These are phyloP conservation scores for Salvia rosmarinus DNA, from an alignment of 257 asterid genomes.

Conservation along the genomic window DNA sequence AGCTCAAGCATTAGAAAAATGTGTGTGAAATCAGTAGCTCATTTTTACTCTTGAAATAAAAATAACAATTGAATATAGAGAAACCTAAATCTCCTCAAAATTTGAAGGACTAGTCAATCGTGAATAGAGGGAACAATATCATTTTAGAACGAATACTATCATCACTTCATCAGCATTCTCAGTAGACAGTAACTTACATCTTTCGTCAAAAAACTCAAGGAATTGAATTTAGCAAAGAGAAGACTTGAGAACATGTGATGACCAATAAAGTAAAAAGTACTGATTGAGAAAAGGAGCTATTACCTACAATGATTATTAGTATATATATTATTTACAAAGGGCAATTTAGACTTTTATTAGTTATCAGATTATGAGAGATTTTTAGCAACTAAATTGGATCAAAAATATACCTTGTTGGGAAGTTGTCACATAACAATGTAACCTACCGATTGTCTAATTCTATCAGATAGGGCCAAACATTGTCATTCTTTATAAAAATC, in stretches of 20 bases:
- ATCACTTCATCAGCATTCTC: constrained; percentile 24
- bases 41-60: not conserved
- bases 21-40: constrained; percentile 18
- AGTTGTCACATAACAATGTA: constrained; percentile 3
- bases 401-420: constrained; percentile 5
- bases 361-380: constrained; percentile 18
- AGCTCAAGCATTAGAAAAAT: constrained; percentile 16
- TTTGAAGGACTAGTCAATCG: not conserved
- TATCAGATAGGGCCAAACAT: constrained; percentile 1
- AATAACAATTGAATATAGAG: not conserved
- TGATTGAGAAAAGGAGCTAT: constrained; percentile 22
- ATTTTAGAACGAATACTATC: not conserved
- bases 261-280: not conserved
- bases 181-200: no score
- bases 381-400: not conserved
- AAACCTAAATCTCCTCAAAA: constrained; percentile 6
- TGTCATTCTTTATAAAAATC: not conserved
- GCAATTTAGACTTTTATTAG: not conserved
- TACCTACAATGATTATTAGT: constrained; percentile 5
- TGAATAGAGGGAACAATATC: constrained; percentile 13
- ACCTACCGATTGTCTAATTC: not conserved
- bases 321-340: not conserved
- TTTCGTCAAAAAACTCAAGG: constrained; percentile 11
- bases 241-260: not conserved
- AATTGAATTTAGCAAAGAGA: constrained; percentile 1